Evolutionary conservation across 163 green algal species (phyloP), one percentile per base, ranked within the genome.

Genomic region (Scenedesmus sp.): DNA sequence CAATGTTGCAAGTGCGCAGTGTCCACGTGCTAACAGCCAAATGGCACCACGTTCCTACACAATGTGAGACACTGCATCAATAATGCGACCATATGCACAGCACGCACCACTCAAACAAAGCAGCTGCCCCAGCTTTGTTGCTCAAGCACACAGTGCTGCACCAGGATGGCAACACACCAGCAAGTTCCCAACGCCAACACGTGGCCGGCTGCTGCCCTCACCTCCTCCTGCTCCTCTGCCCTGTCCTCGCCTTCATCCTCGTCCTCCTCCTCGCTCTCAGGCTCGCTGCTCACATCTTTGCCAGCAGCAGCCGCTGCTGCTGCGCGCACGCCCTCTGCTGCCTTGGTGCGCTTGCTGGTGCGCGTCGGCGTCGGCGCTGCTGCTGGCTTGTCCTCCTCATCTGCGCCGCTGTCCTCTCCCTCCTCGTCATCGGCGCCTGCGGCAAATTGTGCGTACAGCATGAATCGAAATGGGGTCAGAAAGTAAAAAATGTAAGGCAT

Each of bases 321-420:
- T 46, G 73, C 73, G 37, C 73, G 73, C 73, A 83, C 73, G 73
- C 73, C 73, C 73, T 83, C 73, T 15, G 73, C 73, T 30, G 73
- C 73, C 73, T 83, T 83, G 73, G 73, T 83, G 73, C 73, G 73
- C 73, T 83, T 83, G 73, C 73, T 83, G 73, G 37, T 20, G 37
- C 73, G 73, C 37, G 73, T 83, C 35, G 73, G 73, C 0, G 37
- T 49, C 18, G 73, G 37, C 33, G 73, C 73, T 46, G 73, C 37
- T 46, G 73, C 73, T 83, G 73, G 30, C 65, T 76, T 76, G 7
- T 76, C 65, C 30, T 76, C 65, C 30, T 76, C 65, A 26, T 76
- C 65, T 76, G 65, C 65, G 43, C 42, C 78, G 42, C 24, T 35
- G 15, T 84, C 78, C 35, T 84, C 78, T 0, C 24, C 78, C 3